These are phyloP conservation scores for Penicillium sp. DNA, from an alignment of 2,329 filamentous ascomycete genomes.

Conservation along the genomic window DNA sequence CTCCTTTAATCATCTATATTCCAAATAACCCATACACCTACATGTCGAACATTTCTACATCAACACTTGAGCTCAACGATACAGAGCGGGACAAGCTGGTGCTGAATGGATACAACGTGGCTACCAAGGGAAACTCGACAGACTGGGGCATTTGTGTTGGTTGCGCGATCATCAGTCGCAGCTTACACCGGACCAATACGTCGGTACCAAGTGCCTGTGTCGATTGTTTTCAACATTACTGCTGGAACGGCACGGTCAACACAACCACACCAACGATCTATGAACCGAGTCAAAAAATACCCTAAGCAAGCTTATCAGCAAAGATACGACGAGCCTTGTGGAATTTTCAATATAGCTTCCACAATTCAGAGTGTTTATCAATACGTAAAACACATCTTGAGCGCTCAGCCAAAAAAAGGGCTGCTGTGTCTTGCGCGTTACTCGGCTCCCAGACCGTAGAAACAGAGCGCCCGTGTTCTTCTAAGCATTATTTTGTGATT, in stretches of 20 bases:
- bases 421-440: too few relatives aligned
- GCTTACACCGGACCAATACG: constrained; percentile 69
- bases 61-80: constrained; percentile 57
- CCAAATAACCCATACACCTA: constrained; percentile 82
- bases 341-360: neutral
- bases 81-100: constrained; percentile 75
- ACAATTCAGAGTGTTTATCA: neutral
- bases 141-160: constrained; percentile 80
- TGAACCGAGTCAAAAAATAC: neutral
- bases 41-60: constrained; percentile 77
- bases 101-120: constrained; percentile 80
- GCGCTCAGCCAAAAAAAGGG: too few relatives aligned
- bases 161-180: constrained; percentile 78
- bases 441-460: too few relatives aligned
- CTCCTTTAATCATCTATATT: constrained; percentile 79
- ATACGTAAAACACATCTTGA: neutral
- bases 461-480: too few relatives aligned
- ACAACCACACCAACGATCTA: neutral
- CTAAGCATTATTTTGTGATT: too few relatives aligned
- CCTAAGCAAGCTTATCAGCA: neutral
- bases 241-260: constrained; percentile 77
- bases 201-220: constrained; percentile 69
- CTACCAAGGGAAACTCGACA: constrained; percentile 78
- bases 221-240: constrained; percentile 76
- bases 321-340: neutral